Conservation (phyloP, 2,329 filamentous ascomycete species). For the Xylariaceae sp. region DNA sequence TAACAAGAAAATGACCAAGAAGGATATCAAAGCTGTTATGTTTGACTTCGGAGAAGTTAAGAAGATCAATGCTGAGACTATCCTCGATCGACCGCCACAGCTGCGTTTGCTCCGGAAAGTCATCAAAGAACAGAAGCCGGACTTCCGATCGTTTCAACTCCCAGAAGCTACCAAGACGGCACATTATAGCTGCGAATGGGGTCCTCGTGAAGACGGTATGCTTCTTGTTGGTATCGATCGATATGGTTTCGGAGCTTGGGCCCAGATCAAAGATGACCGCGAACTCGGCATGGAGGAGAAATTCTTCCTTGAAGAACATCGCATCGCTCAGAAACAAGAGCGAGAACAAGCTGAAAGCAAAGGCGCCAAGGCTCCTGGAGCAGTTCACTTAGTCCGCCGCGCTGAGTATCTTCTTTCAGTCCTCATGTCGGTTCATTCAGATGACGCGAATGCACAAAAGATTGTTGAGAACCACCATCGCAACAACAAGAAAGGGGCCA, state of each 20-base stretch:
- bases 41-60: conserved; percentile 94
- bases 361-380: conserved; percentile 87
- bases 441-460: conserved; percentile 70
- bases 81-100: conserved; percentile 85
- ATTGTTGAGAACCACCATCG: conserved; percentile 90
- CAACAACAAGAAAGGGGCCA: conserved; percentile 77
- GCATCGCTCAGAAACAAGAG: conserved; percentile 96
- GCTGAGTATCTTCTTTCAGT: conserved; percentile 96
- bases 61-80: conserved; percentile 92
- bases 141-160: conserved; percentile 78
- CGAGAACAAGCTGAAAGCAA: conserved; percentile 74
- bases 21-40: conserved; percentile 93
- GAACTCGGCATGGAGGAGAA: conserved; percentile 85
- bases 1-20: conserved; percentile 85
- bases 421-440: conserved; percentile 77
- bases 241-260: conserved; percentile 95
- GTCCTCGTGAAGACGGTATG: conserved; percentile 93
- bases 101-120: conserved; percentile 79
- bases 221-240: conserved; percentile 87
- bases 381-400: conserved; percentile 90
- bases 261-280: conserved; percentile 84
- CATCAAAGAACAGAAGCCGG: conserved; percentile 55
- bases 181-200: conserved; percentile 89
- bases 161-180: conserved; percentile 89
- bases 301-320: conserved; percentile 94